A percentile compares a stretch with the other conserved stretches of the same genome.
Conservation (phyloP, 2,329 filamentous ascomycete species). For the Lachnellula subtilissima region DNA sequence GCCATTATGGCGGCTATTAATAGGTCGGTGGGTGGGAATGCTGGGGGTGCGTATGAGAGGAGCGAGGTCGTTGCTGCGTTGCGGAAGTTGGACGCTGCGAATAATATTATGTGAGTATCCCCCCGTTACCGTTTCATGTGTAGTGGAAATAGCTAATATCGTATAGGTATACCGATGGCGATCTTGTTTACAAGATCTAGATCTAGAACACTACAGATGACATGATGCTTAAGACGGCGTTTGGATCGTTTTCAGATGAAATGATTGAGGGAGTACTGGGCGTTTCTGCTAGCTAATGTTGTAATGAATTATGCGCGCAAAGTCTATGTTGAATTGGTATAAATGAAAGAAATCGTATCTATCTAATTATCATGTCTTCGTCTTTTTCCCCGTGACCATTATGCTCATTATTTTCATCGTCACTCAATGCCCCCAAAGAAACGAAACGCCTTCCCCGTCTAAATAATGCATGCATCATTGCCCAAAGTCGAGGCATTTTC, state of each 20-base stretch:
- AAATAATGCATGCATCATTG: not conserved
- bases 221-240: not conserved
- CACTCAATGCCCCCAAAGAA: no score
- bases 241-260: not conserved
- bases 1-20: slow-evolving; percentile 79
- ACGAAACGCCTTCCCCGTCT: not conserved
- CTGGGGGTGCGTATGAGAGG: slow-evolving; percentile 59
- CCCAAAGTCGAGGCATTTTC: no score
- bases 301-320: not conserved
- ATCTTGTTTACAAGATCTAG: slow-evolving; percentile 69
- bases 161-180: slow-evolving; percentile 53
- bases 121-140: not conserved
- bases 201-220: slow-evolving; percentile 43
- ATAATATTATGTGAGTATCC: slow-evolving; percentile 82
- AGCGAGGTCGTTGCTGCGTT: slow-evolving; percentile 74
- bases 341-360: not conserved
- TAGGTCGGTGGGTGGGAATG: slow-evolving; percentile 50
- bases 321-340: not conserved
- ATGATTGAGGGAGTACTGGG: slow-evolving; percentile 1
- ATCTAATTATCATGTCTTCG: not conserved
- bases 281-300: slow-evolving; percentile 1
- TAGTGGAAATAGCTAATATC: slow-evolving; percentile 2
- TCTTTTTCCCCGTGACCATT: not conserved
- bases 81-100: slow-evolving; percentile 72
- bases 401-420: no score